Conservation (phyloP, 345 rosid genomes). For the Populus nigra region DNA sequence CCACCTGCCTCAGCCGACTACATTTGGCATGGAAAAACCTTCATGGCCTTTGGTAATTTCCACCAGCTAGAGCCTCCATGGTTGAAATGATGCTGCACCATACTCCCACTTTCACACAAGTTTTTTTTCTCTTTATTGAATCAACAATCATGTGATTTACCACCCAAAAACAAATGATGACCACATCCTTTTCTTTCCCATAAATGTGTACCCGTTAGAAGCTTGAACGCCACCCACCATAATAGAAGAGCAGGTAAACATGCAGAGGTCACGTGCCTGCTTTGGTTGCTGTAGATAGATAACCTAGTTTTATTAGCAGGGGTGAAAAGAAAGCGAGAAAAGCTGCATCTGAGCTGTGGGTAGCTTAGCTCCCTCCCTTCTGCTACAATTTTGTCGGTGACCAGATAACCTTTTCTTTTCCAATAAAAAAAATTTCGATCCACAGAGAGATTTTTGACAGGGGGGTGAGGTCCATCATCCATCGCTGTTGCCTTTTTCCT, state of each 20-base stretch:
- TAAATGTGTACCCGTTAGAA: background rate
- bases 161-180: background rate
- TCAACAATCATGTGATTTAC: background rate
- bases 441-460: background rate
- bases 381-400: conserved; percentile 11
- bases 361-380: background rate
- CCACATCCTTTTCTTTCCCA: background rate
- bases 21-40: background rate
- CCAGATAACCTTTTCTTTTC: background rate
- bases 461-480: background rate
- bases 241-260: background rate
- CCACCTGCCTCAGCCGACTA: background rate
- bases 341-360: background rate
- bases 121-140: background rate
- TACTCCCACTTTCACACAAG: background rate
- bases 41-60: background rate
- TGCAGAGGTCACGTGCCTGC: background rate
- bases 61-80: background rate
- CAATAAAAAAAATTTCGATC: background rate
- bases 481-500: background rate
- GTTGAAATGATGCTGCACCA: background rate
- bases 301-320: background rate
- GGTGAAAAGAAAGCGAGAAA: background rate
- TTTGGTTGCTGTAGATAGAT: background rate
- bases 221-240: background rate